These are phyloP conservation scores for Populus tremula DNA, from an alignment of 345 rosid genomes.

Conservation along the genomic window DNA sequence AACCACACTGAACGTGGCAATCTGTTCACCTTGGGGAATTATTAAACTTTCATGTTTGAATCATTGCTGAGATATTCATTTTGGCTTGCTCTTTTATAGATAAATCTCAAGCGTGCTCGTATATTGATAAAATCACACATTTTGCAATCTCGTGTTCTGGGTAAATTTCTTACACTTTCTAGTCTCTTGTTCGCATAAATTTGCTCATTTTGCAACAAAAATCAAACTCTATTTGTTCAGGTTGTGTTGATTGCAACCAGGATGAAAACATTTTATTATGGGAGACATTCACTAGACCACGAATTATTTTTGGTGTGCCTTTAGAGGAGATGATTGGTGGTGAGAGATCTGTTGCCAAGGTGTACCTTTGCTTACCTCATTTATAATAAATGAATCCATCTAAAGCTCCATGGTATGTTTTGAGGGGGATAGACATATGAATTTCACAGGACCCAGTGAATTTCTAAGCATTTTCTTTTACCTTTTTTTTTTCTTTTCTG, in stretches of 20 bases:
- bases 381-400: background rate
- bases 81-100: slow-evolving; percentile 40
- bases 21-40: background rate
- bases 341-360: slow-evolving; percentile 52
- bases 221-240: slow-evolving; percentile 31
- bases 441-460: background rate
- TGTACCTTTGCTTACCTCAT: slow-evolving; percentile 20
- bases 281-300: slow-evolving; percentile 79
- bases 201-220: background rate
- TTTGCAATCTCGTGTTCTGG: slow-evolving; percentile 49
- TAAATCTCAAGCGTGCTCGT: slow-evolving; percentile 95
- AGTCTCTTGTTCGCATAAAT: background rate
- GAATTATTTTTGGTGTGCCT: slow-evolving; percentile 68
- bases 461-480: background rate
- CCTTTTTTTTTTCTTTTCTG: background rate
- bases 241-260: slow-evolving; percentile 72
- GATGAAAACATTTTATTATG: slow-evolving; percentile 71
- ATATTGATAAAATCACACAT: slow-evolving; percentile 73
- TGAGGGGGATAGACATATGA: background rate
- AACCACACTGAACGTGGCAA: background rate
- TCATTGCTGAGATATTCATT: background rate
- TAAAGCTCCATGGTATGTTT: no score
- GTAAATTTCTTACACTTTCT: slow-evolving; percentile 31
- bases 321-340: slow-evolving; percentile 62
- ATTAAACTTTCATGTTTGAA: background rate